phyloP scores from a whole-genome alignment of 208 protist species.

The Naegleria lovaniensis region DNA sequence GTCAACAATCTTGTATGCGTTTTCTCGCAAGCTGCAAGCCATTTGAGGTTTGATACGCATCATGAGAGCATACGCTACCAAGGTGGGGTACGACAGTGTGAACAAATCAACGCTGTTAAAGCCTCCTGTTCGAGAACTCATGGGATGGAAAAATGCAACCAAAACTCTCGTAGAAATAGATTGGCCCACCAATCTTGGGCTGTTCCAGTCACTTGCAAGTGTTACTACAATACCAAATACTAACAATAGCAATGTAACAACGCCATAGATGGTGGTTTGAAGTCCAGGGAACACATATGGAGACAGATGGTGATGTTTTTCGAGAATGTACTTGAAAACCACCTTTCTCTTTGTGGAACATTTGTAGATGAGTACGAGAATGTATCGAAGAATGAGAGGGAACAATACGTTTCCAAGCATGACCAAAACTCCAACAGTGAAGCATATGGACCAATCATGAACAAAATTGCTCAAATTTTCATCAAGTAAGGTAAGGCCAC shows the following conservation, averaged over 20 bases:
- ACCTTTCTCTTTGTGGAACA: not conserved
- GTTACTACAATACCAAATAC: not conserved
- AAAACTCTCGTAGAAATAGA: not conserved
- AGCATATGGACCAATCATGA: not conserved
- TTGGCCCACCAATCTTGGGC: not conserved
- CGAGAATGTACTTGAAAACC: not conserved
- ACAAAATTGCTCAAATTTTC: not conserved
- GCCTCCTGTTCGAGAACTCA: not conserved
- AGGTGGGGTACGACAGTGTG: not conserved
- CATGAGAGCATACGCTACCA: not conserved
- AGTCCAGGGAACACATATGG: not conserved
- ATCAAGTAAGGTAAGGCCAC: not conserved
- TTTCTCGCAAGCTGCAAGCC: not conserved
- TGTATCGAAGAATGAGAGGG: not conserved
- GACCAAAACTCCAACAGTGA: not conserved
- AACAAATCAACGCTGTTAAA: not conserved
- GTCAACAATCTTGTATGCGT: not conserved
- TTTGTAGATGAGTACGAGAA: not conserved
- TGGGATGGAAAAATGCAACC: not conserved
- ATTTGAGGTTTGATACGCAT: slow-evolving; percentile 16
- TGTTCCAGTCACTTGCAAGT: not conserved
- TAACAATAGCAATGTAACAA: not conserved
- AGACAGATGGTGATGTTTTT: not conserved
- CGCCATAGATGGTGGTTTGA: not conserved
- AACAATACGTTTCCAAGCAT: not conserved